phyloP scores from a whole-genome alignment of 2,329 filamentous ascomycete species.

The Byssoonygena ceratinophila region DNA sequence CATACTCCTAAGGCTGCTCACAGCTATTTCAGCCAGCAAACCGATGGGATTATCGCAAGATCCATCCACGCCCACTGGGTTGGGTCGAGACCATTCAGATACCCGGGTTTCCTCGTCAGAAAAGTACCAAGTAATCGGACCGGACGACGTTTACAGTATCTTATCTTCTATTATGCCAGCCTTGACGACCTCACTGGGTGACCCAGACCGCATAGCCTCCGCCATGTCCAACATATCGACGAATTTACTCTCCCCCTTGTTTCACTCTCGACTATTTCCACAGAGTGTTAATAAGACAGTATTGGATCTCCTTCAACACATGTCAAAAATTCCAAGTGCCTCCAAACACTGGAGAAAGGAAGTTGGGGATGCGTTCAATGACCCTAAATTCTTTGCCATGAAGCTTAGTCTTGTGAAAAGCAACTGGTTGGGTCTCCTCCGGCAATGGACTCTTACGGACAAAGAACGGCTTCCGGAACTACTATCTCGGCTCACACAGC shows the following conservation, averaged over 20 bases:
- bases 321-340: constrained; percentile 65
- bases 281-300: constrained; percentile 65
- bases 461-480: constrained; percentile 82
- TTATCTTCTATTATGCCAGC: constrained; percentile 68
- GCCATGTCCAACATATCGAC: constrained; percentile 72
- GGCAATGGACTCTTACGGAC: constrained; percentile 73
- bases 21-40: constrained; percentile 86
- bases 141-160: constrained; percentile 69
- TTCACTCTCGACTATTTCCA: constrained; percentile 78
- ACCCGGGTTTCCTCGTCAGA: constrained; percentile 24
- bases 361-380: constrained; percentile 81
- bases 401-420: constrained; percentile 53
- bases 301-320: constrained; percentile 62
- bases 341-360: constrained; percentile 93
- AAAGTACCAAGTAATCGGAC: constrained; percentile 34
- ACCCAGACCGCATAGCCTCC: constrained; percentile 69
- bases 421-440: constrained; percentile 73
- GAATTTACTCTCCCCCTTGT: constrained; percentile 67
- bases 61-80: constrained; percentile 29
- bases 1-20: constrained; percentile 73
- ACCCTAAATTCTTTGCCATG: constrained; percentile 71
- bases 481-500: constrained; percentile 64
- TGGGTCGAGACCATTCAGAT: constrained; percentile 33
- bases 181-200: constrained; percentile 70
- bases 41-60: constrained; percentile 63